These are phyloP conservation scores for Xylaria sp. DNA, from an alignment of 2,329 filamentous ascomycete genomes.

Conservation along the genomic window DNA sequence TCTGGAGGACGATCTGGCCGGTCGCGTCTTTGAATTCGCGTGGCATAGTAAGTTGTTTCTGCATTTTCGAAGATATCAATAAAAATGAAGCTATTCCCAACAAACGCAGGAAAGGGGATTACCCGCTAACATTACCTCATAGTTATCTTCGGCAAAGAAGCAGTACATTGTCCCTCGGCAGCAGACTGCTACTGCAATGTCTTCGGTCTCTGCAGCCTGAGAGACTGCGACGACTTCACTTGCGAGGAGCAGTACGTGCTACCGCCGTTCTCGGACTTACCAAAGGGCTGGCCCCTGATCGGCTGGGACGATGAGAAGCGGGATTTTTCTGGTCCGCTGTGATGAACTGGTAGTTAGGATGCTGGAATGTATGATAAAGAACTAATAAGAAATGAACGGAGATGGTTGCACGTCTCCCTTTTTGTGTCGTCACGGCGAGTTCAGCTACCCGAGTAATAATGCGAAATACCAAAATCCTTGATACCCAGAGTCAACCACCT, in stretches of 20 bases:
- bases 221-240: slow-evolving; percentile 36
- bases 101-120: background rate
- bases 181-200: slow-evolving; percentile 61
- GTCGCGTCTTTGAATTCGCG: slow-evolving; percentile 58
- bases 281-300: slow-evolving; percentile 55
- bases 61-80: background rate
- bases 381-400: too few relatives aligned
- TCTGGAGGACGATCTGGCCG: slow-evolving; percentile 49
- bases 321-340: slow-evolving; percentile 24
- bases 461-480: too few relatives aligned
- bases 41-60: slow-evolving; percentile 53
- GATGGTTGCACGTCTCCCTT: too few relatives aligned
- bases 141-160: slow-evolving; percentile 55
- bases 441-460: too few relatives aligned
- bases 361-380: too few relatives aligned
- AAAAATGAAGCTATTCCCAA: background rate
- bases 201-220: slow-evolving; percentile 53
- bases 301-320: slow-evolving; percentile 45
- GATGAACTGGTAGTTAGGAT: background rate
- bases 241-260: slow-evolving; percentile 56
- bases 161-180: slow-evolving; percentile 56
- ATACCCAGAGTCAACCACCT: too few relatives aligned
- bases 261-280: slow-evolving; percentile 52
- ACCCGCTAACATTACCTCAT: slow-evolving; percentile 28
- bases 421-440: too few relatives aligned